These are phyloP conservation scores for Coccomyxa sp. DNA, from an alignment of 139 green algal genomes.

Conservation along the genomic window DNA sequence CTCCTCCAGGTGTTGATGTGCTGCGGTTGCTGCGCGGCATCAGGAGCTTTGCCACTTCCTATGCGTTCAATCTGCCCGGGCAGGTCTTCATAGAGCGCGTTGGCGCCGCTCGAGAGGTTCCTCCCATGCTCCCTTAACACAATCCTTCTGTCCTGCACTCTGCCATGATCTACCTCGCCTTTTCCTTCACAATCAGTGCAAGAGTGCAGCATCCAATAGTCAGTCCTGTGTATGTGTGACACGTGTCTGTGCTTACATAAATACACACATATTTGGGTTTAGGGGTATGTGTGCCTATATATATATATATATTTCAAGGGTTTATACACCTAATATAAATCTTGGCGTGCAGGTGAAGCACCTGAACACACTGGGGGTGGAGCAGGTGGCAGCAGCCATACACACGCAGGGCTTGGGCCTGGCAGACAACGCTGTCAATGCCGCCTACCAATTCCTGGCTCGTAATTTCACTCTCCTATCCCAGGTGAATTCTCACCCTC, in stretches of 20 bases:
- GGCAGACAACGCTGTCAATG: not conserved
- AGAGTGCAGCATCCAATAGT: too few species aligned
- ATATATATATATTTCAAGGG: too few species aligned
- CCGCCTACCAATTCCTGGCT: slow-evolving; percentile 5
- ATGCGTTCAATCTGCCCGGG: not conserved
- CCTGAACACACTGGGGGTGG: not conserved
- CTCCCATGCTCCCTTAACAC: not conserved
- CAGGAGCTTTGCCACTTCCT: not conserved
- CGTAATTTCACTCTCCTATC: not conserved
- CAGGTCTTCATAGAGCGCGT: slow-evolving; percentile 1
- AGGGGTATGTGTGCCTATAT: too few species aligned
- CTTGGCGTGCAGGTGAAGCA: not conserved
- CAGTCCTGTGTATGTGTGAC: too few species aligned
- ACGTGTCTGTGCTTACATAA: too few species aligned
- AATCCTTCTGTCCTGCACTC: not conserved
- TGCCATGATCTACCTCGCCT: not conserved
- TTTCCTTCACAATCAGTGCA: not conserved
- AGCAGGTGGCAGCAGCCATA: not conserved
- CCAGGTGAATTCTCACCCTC: slow-evolving; percentile 4
- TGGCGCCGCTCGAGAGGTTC: not conserved
- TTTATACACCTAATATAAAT: too few species aligned
- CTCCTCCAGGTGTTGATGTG: slow-evolving; percentile 8
- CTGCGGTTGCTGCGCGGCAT: not conserved
- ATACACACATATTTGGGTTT: too few species aligned
- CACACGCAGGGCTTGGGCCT: slow-evolving; percentile 3